A percentile compares a stretch with the other conserved stretches of the same genome.
These are phyloP conservation scores for Taphrina pruni DNA, from an alignment of 1,139 yeast genomes.

Conservation along the genomic window DNA sequence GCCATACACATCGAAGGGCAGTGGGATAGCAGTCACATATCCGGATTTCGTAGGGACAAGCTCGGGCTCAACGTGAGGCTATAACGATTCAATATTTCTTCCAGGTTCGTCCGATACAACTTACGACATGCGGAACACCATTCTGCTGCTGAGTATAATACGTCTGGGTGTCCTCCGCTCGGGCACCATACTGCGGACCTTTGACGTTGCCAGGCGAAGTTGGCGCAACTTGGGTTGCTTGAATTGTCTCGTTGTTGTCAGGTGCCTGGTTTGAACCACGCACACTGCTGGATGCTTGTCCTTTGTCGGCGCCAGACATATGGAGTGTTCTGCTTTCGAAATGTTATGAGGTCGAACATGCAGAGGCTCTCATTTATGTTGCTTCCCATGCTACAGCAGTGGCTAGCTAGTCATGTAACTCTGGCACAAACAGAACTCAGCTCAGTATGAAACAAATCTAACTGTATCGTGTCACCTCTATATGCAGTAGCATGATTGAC, in stretches of 20 bases:
- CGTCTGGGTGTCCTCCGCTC: background rate
- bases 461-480: background rate
- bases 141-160: slow-evolving; percentile 18
- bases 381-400: too few species aligned
- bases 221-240: background rate
- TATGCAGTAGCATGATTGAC: background rate
- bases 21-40: slow-evolving; percentile 23
- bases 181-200: slow-evolving; percentile 11
- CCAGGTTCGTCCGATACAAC: background rate
- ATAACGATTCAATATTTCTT: background rate
- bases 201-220: background rate
- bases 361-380: background rate
- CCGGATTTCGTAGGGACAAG: slow-evolving; percentile 19
- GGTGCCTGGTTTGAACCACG: background rate
- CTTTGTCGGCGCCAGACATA: background rate
- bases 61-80: slow-evolving; percentile 5
- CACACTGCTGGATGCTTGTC: background rate
- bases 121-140: slow-evolving; percentile 25
- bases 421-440: background rate
- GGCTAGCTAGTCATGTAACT: background rate
- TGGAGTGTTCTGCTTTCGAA: background rate
- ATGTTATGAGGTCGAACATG: background rate
- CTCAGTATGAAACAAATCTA: background rate
- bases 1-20: slow-evolving; percentile 33
- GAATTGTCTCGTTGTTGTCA: background rate